Evolutionary conservation across 345 rosid species (phyloP).

Genomic region (Iberis pinnata): DNA sequence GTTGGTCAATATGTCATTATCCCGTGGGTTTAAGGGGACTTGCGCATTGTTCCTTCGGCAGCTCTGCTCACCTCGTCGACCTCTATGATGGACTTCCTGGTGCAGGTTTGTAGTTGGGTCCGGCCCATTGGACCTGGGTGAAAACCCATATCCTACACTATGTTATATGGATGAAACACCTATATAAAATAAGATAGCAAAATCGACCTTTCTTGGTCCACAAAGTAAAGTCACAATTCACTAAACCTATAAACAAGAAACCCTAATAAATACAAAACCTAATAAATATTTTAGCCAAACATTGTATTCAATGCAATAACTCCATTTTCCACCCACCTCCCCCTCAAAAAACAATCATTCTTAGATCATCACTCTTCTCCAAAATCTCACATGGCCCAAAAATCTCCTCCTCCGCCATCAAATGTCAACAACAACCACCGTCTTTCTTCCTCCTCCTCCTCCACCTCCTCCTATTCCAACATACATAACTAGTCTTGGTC

Average conservation of each 20-base stretch:
- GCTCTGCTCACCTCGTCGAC: no score
- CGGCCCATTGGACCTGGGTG: no score
- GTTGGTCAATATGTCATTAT: no score
- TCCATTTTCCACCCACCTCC: slow-evolving; percentile 63
- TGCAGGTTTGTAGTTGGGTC: no score
- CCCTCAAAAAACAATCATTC: background rate
- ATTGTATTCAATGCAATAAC: slow-evolving; percentile 85
- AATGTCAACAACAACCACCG: slow-evolving; percentile 56
- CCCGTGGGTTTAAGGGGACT: no score
- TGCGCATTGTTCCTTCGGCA: no score
- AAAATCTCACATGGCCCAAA: slow-evolving; percentile 46
- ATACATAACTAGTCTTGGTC: slow-evolving; percentile 66
- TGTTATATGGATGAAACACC: no score
- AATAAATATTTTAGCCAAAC: slow-evolving; percentile 37
- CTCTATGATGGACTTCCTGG: no score
- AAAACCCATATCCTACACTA: no score
- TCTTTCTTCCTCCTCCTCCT: slow-evolving; percentile 20
- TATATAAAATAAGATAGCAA: no score
- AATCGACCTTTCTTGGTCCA: slow-evolving; percentile 14
- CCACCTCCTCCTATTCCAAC: slow-evolving; percentile 32
- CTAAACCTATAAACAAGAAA: slow-evolving; percentile 23
- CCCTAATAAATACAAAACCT: slow-evolving; percentile 36
- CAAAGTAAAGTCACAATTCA: slow-evolving; percentile 24
- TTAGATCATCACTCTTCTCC: slow-evolving; percentile 5
- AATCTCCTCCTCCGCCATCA: slow-evolving; percentile 29